Evolutionary conservation across 2,329 filamentous ascomycete genomes (phyloP).

Genomic region (Penicillium sp.): DNA sequence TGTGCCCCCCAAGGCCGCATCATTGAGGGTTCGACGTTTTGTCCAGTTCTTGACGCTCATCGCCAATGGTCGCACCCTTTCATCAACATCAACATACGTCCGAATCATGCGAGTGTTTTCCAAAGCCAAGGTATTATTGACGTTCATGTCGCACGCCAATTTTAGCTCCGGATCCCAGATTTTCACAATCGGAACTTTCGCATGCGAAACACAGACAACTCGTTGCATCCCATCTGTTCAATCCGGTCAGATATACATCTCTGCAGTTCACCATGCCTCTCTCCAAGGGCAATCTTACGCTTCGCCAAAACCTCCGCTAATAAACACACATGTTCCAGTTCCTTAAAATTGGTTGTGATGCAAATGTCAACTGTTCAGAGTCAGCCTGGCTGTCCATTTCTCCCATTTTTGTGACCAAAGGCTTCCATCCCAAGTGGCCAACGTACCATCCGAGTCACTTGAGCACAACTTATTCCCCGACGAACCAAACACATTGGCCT

Average conservation of each 20-base stretch:
- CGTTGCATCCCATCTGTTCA: slow-evolving; percentile 87
- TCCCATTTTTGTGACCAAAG: neutral
- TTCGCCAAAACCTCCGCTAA: slow-evolving; percentile 82
- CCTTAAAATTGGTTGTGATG: slow-evolving; percentile 87
- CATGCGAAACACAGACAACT: slow-evolving; percentile 89
- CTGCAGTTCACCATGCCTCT: neutral
- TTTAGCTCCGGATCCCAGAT: slow-evolving; percentile 94
- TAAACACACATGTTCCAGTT: slow-evolving; percentile 84
- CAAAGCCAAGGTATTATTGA: slow-evolving; percentile 92
- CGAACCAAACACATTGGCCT: slow-evolving; percentile 94
- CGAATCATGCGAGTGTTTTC: slow-evolving; percentile 98
- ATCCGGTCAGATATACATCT: slow-evolving; percentile 13
- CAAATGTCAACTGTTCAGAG: slow-evolving; percentile 80
- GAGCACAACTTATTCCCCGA: slow-evolving; percentile 94
- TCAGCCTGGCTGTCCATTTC: slow-evolving; percentile 22
- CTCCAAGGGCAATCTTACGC: slow-evolving; percentile 59
- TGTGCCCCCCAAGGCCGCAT: slow-evolving; percentile 94
- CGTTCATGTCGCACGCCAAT: slow-evolving; percentile 95
- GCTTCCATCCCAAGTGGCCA: neutral
- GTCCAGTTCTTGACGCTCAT: slow-evolving; percentile 99
- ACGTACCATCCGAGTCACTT: slow-evolving; percentile 88
- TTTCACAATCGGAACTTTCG: slow-evolving; percentile 98
- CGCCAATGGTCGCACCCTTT: slow-evolving; percentile 83
- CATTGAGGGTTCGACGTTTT: slow-evolving; percentile 86
- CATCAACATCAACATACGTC: slow-evolving; percentile 91